phyloP scores from a whole-genome alignment of 306 rosid species.

The Elaeagnus macrophylla region DNA sequence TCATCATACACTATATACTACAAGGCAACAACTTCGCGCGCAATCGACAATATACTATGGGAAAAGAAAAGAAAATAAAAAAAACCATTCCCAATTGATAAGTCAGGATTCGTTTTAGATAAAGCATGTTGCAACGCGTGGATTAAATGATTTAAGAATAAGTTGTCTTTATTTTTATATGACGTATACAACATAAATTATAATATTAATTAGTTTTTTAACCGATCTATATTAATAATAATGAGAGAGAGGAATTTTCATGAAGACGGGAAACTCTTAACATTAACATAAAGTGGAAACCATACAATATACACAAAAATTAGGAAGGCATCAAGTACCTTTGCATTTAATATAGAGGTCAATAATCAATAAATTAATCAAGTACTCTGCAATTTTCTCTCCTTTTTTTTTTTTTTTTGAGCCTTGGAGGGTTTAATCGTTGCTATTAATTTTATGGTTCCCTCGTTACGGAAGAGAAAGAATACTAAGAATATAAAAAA shows the following conservation, averaged over 20 bases:
- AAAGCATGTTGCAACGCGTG: conserved; percentile 11
- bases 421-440: too few species aligned
- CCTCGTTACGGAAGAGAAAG: too few species aligned
- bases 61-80: too few species aligned
- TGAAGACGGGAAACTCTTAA: neutral
- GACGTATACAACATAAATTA: too few species aligned
- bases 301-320: conserved; percentile 12
- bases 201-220: too few species aligned
- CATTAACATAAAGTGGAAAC: conserved; percentile 15
- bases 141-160: conserved; percentile 10
- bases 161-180: conserved; percentile 5
- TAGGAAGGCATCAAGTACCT: conserved; percentile 20
- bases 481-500: too few species aligned
- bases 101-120: conserved; percentile 6
- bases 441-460: too few species aligned
- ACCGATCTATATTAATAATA: neutral
- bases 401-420: neutral
- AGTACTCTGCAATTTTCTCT: neutral
- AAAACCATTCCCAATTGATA: conserved; percentile 5
- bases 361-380: too few species aligned
- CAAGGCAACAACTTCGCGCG: too few species aligned
- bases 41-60: too few species aligned
- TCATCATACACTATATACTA: too few species aligned
- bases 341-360: conserved; percentile 23
- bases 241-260: neutral